phyloP scores from a whole-genome alignment of 768 basidiomycete species.

The Naematelia aurantialba region DNA sequence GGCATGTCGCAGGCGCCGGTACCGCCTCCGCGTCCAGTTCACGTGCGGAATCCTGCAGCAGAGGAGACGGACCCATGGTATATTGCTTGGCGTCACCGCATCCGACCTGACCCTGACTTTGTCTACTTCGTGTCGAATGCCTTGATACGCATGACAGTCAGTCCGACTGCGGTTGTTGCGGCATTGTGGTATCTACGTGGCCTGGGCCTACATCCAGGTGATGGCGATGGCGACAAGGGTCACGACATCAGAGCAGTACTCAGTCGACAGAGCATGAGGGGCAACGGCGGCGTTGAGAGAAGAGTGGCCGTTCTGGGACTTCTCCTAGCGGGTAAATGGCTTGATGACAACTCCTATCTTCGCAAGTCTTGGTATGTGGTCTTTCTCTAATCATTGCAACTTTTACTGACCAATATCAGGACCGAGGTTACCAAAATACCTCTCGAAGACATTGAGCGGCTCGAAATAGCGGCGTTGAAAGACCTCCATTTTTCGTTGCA shows the following conservation, averaged over 20 bases:
- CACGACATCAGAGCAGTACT: constrained; percentile 18
- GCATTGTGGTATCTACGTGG: constrained; percentile 39
- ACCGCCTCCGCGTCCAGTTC: constrained; percentile 6
- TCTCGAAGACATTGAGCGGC: constrained; percentile 17
- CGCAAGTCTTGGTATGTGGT: constrained; percentile 41
- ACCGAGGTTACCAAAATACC: constrained; percentile 32
- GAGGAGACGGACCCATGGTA: constrained; percentile 29
- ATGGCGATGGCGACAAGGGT: constrained; percentile 20
- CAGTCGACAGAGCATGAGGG: neutral
- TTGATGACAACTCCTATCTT: constrained; percentile 47
- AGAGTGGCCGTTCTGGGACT: constrained; percentile 39
- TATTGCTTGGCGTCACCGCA: constrained; percentile 15
- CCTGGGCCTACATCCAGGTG: constrained; percentile 37
- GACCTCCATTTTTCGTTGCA: constrained; percentile 36
- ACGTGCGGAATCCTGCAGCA: constrained; percentile 9
- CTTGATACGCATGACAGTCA: constrained; percentile 33
- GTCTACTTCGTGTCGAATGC: constrained; percentile 28
- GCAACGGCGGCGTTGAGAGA: constrained; percentile 18
- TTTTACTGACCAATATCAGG: constrained; percentile 10
- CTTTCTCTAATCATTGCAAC: neutral
- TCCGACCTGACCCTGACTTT: constrained; percentile 9
- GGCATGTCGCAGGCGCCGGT: constrained; percentile 27
- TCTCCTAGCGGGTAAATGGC: constrained; percentile 45
- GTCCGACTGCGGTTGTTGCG: constrained; percentile 20
- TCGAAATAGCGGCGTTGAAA: constrained; percentile 22